Conservation (phyloP, 495 filamentous ascomycete genomes). For the Bathelium albidoporum region DNA sequence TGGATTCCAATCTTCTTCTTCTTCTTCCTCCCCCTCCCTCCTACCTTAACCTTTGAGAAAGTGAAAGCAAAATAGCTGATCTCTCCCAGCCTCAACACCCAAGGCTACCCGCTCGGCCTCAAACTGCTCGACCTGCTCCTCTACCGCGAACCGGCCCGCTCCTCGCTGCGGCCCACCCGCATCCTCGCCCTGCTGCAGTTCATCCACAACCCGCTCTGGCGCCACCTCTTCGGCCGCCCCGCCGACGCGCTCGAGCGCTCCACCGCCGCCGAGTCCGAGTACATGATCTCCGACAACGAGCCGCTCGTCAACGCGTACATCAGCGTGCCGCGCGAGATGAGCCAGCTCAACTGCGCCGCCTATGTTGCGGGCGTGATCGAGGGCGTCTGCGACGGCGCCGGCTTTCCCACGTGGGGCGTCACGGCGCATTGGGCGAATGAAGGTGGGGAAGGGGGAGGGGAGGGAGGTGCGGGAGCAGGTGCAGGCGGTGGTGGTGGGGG, state of each 20-base stretch:
- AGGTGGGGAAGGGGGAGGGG: slow-evolving; percentile 9
- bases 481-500: slow-evolving; percentile 13
- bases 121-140: slow-evolving; percentile 92
- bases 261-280: slow-evolving; percentile 74
- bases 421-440: slow-evolving; percentile 81
- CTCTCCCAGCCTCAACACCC: slow-evolving; percentile 66
- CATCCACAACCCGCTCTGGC: slow-evolving; percentile 83
- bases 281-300: slow-evolving; percentile 98
- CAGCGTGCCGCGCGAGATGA: slow-evolving; percentile 88
- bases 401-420: slow-evolving; percentile 69
- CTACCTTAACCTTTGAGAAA: no score
- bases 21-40: not conserved
- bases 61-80: no score
- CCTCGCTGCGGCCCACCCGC: slow-evolving; percentile 68
- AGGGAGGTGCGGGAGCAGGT: slow-evolving; percentile 64
- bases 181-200: slow-evolving; percentile 90
- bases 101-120: slow-evolving; percentile 91
- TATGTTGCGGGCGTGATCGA: slow-evolving; percentile 93
- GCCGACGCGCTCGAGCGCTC: slow-evolving; percentile 89
- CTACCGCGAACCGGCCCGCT: slow-evolving; percentile 57
- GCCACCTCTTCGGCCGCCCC: slow-evolving; percentile 78
- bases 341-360: slow-evolving; percentile 88
- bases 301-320: slow-evolving; percentile 90
- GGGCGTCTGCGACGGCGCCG: slow-evolving; percentile 85
- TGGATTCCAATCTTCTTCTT: not conserved